phyloP scores from a whole-genome alignment of 1,284 basidiomycete genomes.

The Fomitopsis schrenkii region DNA sequence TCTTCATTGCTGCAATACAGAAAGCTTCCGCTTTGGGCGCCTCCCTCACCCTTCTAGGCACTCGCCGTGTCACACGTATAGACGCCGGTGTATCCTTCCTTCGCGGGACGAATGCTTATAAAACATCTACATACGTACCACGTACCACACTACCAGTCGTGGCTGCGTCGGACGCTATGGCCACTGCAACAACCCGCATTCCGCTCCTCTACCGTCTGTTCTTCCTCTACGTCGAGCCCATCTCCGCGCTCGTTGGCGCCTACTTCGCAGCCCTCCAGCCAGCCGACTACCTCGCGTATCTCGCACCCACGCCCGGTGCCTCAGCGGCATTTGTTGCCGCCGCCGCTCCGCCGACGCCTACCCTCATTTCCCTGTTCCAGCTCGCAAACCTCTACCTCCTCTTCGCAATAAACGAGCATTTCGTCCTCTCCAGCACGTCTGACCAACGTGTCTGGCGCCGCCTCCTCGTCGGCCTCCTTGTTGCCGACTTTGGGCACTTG shows the following conservation, averaged over 20 bases:
- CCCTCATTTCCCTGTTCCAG: conserved; percentile 39
- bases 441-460: conserved; percentile 39
- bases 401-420: conserved; percentile 49
- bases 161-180: neutral
- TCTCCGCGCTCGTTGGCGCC: conserved; percentile 45
- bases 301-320: conserved; percentile 19
- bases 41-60: neutral
- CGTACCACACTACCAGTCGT: neutral
- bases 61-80: neutral
- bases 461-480: conserved; percentile 39
- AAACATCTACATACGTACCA: neutral
- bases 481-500: conserved; percentile 46
- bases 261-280: conserved; percentile 42
- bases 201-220: conserved; percentile 36
- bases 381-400: conserved; percentile 49
- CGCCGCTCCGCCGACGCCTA: conserved; percentile 29
- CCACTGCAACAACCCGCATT: conserved; percentile 1
- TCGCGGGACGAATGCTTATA: neutral
- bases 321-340: conserved; percentile 9
- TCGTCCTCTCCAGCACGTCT: conserved; percentile 42
- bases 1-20: neutral
- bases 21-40: neutral
- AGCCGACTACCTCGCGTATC: conserved; percentile 38
- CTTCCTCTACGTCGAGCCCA: conserved; percentile 49
- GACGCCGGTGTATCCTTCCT: neutral